These are phyloP conservation scores for Candida broadrunensis DNA, from an alignment of 805 yeast species.

Conservation along the genomic window DNA sequence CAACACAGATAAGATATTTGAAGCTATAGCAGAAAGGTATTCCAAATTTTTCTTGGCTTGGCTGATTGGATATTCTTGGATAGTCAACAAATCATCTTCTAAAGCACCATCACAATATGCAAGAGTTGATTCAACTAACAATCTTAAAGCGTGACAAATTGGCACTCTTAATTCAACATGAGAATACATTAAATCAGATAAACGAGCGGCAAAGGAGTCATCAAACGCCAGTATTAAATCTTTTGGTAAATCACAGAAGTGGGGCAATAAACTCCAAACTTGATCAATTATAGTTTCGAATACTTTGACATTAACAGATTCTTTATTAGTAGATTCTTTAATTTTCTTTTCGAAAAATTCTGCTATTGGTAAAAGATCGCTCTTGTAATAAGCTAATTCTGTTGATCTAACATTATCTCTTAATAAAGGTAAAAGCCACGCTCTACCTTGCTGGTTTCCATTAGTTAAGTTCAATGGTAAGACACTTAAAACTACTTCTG, in stretches of 20 bases:
- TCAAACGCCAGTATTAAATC: constrained; percentile 67
- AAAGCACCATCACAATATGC: constrained; percentile 60
- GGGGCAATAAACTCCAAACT: constrained; percentile 87
- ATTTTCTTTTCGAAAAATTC: constrained; percentile 52
- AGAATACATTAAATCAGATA: constrained; percentile 73
- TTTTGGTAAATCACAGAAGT: constrained; percentile 80
- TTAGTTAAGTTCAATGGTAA: constrained; percentile 80
- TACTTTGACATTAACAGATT: constrained; percentile 70
- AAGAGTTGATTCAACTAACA: constrained; percentile 73
- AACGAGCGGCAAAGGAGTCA: constrained; percentile 71
- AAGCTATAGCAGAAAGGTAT: constrained; percentile 61
- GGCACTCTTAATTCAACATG: constrained; percentile 71
- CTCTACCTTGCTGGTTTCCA: constrained; percentile 68
- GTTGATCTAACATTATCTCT: constrained; percentile 83
- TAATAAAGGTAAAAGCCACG: constrained; percentile 89
- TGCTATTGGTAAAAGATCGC: constrained; percentile 64
- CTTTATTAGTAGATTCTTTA: constrained; percentile 39
- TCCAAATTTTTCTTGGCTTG: constrained; percentile 57
- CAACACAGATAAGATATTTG: constrained; percentile 79
- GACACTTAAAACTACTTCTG: constrained; percentile 69
- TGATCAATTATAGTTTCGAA: constrained; percentile 86
- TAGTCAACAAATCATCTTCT: constrained; percentile 53
- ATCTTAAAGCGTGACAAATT: constrained; percentile 79
- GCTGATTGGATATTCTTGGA: constrained; percentile 56
- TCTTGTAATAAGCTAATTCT: constrained; percentile 58